A percentile compares a stretch with the other conserved stretches of the same genome.
Conservation (phyloP, 768 basidiomycete species). For the Phylloporus sp. region DNA sequence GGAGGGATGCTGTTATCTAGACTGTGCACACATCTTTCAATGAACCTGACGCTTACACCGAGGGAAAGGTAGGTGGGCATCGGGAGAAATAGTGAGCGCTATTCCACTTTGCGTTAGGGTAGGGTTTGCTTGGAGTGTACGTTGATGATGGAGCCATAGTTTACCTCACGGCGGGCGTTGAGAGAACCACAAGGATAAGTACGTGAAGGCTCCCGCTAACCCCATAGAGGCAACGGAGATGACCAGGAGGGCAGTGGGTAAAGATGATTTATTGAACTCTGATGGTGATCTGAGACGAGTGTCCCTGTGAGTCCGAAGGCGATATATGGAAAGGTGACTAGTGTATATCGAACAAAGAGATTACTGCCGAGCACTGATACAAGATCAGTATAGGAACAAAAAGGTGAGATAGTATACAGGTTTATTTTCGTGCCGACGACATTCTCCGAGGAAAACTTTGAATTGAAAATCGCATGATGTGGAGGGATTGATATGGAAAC, state of each 20-base stretch:
- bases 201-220: slow-evolving; percentile 25
- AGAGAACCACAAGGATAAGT: slow-evolving; percentile 48
- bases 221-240: slow-evolving; percentile 22
- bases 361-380: slow-evolving; percentile 24
- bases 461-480: slow-evolving; percentile 10
- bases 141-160: slow-evolving; percentile 52
- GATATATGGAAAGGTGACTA: slow-evolving; percentile 11
- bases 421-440: slow-evolving; percentile 13
- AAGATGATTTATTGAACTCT: background rate
- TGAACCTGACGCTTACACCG: slow-evolving; percentile 77
- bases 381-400: slow-evolving; percentile 28
- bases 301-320: slow-evolving; percentile 1
- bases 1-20: slow-evolving; percentile 57
- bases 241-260: slow-evolving; percentile 1
- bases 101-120: slow-evolving; percentile 39
- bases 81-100: slow-evolving; percentile 4
- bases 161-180: slow-evolving; percentile 62
- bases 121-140: slow-evolving; percentile 77
- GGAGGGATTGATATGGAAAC: slow-evolving; percentile 3
- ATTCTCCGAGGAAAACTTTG: slow-evolving; percentile 10
- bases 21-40: slow-evolving; percentile 75
- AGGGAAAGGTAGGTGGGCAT: slow-evolving; percentile 48
- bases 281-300: slow-evolving; percentile 1
- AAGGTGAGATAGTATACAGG: slow-evolving; percentile 21
- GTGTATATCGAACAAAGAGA: slow-evolving; percentile 22